Conservation (phyloP, 2,329 filamentous ascomycete genomes). For the Geosmithia putterillii region DNA sequence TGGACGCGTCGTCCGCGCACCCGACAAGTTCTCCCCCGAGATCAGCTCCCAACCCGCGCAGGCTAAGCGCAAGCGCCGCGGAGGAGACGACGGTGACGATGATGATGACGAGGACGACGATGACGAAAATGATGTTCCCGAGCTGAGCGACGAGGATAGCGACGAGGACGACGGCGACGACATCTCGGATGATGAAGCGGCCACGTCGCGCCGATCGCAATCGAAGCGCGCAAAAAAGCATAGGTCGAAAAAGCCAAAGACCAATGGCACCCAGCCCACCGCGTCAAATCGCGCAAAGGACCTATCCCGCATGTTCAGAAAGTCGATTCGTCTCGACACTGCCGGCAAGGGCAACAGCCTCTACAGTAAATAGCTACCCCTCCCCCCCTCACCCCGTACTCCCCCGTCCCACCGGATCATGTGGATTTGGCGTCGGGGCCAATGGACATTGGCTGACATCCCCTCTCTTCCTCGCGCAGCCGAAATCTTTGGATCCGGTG, state of each 20-base stretch:
- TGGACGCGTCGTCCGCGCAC: slow-evolving; percentile 52
- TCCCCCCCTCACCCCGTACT: neutral
- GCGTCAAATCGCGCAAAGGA: slow-evolving; percentile 23
- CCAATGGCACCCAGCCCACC: slow-evolving; percentile 37
- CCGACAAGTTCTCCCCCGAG: slow-evolving; percentile 47
- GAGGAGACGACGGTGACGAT: slow-evolving; percentile 29
- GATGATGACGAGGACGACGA: slow-evolving; percentile 30
- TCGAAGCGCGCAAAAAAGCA: slow-evolving; percentile 39
- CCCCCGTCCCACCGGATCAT: neutral
- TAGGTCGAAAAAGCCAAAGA: slow-evolving; percentile 51
- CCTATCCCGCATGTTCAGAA: slow-evolving; percentile 43
- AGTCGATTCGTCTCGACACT: slow-evolving; percentile 38
- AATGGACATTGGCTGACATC: slow-evolving; percentile 7
- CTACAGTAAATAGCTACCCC: slow-evolving; percentile 31
- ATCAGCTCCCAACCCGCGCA: slow-evolving; percentile 22
- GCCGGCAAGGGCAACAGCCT: slow-evolving; percentile 39
- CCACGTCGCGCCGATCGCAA: slow-evolving; percentile 21
- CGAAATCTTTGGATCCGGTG: slow-evolving; percentile 50
- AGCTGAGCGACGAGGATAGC: slow-evolving; percentile 31
- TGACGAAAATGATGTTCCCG: slow-evolving; percentile 32
- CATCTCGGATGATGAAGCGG: slow-evolving; percentile 22
- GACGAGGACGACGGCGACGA: slow-evolving; percentile 21
- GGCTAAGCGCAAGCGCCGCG: slow-evolving; percentile 46
- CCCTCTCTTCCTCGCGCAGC: slow-evolving; percentile 22
- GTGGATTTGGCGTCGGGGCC: neutral